Evolutionary conservation across 225 moss, liverwort and hornwort genomes (phyloP), one percentile per base, ranked within the genome.

Genomic region (Sphagnum contortum): DNA sequence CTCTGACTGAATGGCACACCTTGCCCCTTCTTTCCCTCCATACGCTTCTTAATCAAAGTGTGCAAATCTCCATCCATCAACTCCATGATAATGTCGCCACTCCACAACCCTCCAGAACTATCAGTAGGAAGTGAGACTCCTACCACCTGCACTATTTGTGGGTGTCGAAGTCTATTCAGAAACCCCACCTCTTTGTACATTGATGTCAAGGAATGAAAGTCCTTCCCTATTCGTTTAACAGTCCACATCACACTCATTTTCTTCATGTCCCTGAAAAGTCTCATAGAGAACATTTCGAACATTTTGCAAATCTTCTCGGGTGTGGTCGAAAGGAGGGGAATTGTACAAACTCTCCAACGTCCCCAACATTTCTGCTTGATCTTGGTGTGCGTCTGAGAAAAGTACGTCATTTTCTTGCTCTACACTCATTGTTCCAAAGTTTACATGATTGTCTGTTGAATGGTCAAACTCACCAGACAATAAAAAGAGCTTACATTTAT

Each of bases 41-140:
- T 29, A 29, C 29, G 29, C 29, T 29, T 29, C 29, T 29, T 1
- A 29, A 77, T 76, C 49, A 59, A 71, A 2, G 58, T 6, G 45
- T 65, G 61, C 10, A 77, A 61, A 29, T 80, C 76, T 8, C 5
- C 29, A 56, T 74, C 71, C 74, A 80, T 80, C 47, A 66, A 65
- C 49, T 80, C 76, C 76, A 77, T 74, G 5, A 77, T 7, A 6
- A 77, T 3, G 29, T 29, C 29, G 29, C 29, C 29, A 62, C 68
- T 5, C 45, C 12, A n/a, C 45, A 46, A 8, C 9, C 70, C 12
- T 9, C 50, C 10, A 50, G 62, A 61, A 55, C 48, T 68, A 6
- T 62, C 68, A 10, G 70, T 70, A 55, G 29, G 29, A 29, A 29
- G 29, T 29, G 29, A 29, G 29, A 29, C 29, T 29, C 73, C 73